A percentile compares a stretch with the other conserved stretches of the same genome.
Conservation (phyloP, 2,329 filamentous ascomycete genomes). For the Sphaerulina vaccinii region DNA sequence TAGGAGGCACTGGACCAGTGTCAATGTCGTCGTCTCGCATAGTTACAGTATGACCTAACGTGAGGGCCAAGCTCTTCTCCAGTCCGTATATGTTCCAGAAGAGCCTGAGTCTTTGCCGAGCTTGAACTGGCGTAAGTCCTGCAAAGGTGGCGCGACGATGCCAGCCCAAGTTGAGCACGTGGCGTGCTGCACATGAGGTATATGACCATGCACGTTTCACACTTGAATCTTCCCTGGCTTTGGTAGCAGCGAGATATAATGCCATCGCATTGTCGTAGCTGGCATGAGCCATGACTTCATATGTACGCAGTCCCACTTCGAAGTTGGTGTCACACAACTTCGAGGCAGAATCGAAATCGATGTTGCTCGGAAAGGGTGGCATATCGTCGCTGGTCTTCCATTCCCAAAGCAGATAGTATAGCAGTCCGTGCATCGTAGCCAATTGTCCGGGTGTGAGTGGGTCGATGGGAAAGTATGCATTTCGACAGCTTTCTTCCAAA, state of each 20-base stretch:
- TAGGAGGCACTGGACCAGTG: conserved; percentile 6
- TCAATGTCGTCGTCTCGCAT: conserved; percentile 18
- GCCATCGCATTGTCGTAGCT: conserved; percentile 14
- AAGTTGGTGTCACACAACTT: conserved; percentile 13
- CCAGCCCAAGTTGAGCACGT: conserved; percentile 13
- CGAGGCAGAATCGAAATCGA: conserved; percentile 5
- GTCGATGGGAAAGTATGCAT: conserved; percentile 16
- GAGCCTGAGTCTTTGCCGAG: not conserved
- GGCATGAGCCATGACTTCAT: conserved; percentile 14
- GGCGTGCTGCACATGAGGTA: conserved; percentile 10
- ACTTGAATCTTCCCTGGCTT: conserved; percentile 10
- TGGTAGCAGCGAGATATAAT: conserved; percentile 8
- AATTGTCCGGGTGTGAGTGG: conserved; percentile 12
- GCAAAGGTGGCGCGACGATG: conserved; percentile 10
- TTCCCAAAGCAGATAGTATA: conserved; percentile 12
- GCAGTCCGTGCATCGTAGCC: conserved; percentile 14
- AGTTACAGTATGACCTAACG: conserved; percentile 14
- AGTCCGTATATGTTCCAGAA: conserved; percentile 18
- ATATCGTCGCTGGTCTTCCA: conserved; percentile 9
- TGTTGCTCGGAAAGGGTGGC: not conserved
- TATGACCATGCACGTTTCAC: conserved; percentile 13
- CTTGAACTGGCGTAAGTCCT: not conserved
- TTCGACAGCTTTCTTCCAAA: conserved; percentile 12
- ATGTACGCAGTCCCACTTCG: conserved; percentile 9
- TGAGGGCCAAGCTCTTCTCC: conserved; percentile 13